Conservation (phyloP, 352 stramenopile genomes). For the Pythium utonaiense region DNA sequence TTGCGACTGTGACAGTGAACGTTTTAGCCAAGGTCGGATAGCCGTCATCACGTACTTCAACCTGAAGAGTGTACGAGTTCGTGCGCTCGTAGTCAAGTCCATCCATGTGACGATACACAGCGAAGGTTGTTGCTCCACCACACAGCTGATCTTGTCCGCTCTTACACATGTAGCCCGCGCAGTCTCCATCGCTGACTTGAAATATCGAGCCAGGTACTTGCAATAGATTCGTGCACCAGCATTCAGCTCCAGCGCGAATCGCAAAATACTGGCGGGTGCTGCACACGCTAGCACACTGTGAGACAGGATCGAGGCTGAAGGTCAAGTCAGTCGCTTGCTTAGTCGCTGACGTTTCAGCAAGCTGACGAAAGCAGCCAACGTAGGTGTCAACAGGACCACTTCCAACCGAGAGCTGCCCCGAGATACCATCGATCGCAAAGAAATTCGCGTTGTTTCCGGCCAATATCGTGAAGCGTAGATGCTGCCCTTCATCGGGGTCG, state of each 20-base stretch:
- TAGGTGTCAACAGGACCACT: slow-evolving; percentile 23
- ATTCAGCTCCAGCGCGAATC: slow-evolving; percentile 16
- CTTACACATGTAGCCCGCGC: slow-evolving; percentile 10
- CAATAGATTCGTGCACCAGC: slow-evolving; percentile 23
- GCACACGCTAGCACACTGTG: slow-evolving; percentile 12
- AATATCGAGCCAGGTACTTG: slow-evolving; percentile 5
- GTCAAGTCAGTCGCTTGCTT: slow-evolving; percentile 6
- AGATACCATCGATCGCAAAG: slow-evolving; percentile 19
- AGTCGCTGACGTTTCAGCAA: slow-evolving; percentile 1
- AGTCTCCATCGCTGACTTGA: slow-evolving; percentile 10
- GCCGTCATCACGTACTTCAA: slow-evolving; percentile 19
- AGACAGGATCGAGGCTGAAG: neutral
- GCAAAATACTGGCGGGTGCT: slow-evolving; percentile 19
- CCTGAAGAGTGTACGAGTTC: slow-evolving; percentile 13
- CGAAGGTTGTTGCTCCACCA: slow-evolving; percentile 11
- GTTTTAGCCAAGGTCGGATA: slow-evolving; percentile 12
- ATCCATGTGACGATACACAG: slow-evolving; percentile 21
- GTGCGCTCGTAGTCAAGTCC: slow-evolving; percentile 24
- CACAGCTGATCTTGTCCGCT: slow-evolving; percentile 8
- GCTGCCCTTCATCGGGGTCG: slow-evolving; percentile 25
- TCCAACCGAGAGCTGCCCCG: slow-evolving; percentile 25
- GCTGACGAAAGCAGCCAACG: slow-evolving; percentile 22
- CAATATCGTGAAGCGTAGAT: slow-evolving; percentile 21
- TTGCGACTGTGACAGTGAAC: slow-evolving; percentile 11
- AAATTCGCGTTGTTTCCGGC: slow-evolving; percentile 21